phyloP scores from a whole-genome alignment of 139 green algal species.

The Closterium sp. region DNA sequence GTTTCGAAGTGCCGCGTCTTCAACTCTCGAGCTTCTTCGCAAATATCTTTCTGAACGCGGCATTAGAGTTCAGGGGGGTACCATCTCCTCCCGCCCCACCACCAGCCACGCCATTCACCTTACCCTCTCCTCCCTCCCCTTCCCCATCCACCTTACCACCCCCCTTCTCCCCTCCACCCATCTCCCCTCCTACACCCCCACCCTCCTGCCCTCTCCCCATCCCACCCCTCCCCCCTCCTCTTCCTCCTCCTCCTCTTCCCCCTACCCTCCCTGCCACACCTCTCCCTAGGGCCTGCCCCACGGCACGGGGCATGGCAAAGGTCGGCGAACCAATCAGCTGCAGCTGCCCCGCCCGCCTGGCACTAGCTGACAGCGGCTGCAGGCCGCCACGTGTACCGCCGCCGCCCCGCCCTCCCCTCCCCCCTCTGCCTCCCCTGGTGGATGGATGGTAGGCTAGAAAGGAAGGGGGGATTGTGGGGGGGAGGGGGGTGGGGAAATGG shows the following conservation, averaged over 20 bases:
- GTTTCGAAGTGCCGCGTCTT: no score
- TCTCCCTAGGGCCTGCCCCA: neutral
- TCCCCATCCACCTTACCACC: no score
- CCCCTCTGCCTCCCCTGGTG: neutral
- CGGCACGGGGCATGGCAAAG: neutral
- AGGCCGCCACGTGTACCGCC: no score
- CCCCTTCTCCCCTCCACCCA: neutral
- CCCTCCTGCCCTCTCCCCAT: neutral
- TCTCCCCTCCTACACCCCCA: no score
- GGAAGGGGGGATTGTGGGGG: no score
- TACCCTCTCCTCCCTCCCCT: neutral
- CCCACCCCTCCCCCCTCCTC: neutral
- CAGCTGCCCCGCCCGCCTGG: neutral
- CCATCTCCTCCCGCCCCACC: neutral
- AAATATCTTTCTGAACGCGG: neutral
- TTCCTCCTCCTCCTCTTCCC: neutral
- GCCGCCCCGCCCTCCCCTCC: neutral
- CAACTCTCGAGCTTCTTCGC: neutral
- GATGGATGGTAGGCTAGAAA: neutral
- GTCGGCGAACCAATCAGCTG: neutral
- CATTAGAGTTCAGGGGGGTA: neutral
- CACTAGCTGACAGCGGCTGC: neutral
- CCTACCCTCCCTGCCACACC: neutral
- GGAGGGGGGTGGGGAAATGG: no score
- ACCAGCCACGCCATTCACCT: neutral